These are phyloP conservation scores for Rubroboletus satanas DNA, from an alignment of 768 basidiomycete species.

Conservation along the genomic window DNA sequence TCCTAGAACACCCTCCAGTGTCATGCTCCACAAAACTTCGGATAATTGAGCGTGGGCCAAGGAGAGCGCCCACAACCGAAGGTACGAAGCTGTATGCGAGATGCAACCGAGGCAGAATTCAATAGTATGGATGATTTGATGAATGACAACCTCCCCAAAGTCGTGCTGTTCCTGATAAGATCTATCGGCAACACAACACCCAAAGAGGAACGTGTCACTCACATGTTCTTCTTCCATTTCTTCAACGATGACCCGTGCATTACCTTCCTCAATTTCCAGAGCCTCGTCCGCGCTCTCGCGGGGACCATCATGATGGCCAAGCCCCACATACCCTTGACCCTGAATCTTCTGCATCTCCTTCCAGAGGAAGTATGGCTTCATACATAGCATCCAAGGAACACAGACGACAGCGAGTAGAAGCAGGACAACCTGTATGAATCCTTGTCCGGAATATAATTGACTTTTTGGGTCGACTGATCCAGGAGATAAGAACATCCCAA, in stretches of 20 bases:
- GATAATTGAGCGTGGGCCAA: conserved; percentile 97
- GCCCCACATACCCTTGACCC: conserved; percentile 77
- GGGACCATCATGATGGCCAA: conserved; percentile 54
- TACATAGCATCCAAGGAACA: conserved; percentile 91
- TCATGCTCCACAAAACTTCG: conserved; percentile 91
- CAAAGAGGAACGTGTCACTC: conserved; percentile 31
- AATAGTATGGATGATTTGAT: conserved; percentile 98
- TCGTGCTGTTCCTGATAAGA: conserved; percentile 72
- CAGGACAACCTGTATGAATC: conserved; percentile 74
- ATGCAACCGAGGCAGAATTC: conserved; percentile 99
- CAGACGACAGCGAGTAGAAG: conserved; percentile 78
- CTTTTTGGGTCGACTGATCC: conserved; percentile 65
- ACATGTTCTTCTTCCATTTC: conserved; percentile 70
- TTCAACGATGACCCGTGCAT: conserved; percentile 70
- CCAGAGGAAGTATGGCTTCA: conserved; percentile 89
- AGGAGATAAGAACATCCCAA: conserved; percentile 92
- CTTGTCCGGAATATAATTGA: conserved; percentile 85
- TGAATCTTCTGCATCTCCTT: conserved; percentile 85
- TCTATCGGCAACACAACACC: conserved; percentile 4
- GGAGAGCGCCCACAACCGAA: conserved; percentile 96
- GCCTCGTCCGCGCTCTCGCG: conserved; percentile 56
- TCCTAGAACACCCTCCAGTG: conserved; percentile 58
- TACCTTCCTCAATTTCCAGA: conserved; percentile 75
- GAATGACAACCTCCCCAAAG: conserved; percentile 91
- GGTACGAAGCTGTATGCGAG: conserved; percentile 92